phyloP scores from a whole-genome alignment of 2,329 filamentous ascomycete genomes.

The Capronia coronata region DNA sequence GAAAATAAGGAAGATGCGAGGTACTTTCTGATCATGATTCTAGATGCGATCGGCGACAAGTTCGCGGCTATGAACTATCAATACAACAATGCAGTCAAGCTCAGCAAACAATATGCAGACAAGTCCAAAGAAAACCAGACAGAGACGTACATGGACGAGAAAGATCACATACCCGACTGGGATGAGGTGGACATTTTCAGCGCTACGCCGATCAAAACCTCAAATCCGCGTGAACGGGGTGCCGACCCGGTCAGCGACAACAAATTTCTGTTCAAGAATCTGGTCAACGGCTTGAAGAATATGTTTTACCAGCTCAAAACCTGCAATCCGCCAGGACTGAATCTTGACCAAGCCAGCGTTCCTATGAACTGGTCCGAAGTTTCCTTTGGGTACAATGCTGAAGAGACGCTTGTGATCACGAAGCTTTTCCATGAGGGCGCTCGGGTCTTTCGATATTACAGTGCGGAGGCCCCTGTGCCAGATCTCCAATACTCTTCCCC shows the following conservation, averaged over 20 bases:
- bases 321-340: slow-evolving; percentile 66
- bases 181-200: slow-evolving; percentile 97
- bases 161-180: slow-evolving; percentile 78
- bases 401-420: slow-evolving; percentile 92
- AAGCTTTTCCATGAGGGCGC: slow-evolving; percentile 96
- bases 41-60: slow-evolving; percentile 97
- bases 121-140: slow-evolving; percentile 56
- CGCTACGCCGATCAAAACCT: slow-evolving; percentile 91
- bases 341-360: slow-evolving; percentile 69
- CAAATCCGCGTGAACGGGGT: slow-evolving; percentile 80
- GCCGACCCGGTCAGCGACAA: slow-evolving; percentile 91
- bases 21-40: slow-evolving; percentile 92
- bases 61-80: slow-evolving; percentile 97
- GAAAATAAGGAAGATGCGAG: slow-evolving; percentile 89
- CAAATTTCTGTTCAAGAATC: slow-evolving; percentile 94
- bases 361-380: slow-evolving; percentile 92
- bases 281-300: slow-evolving; percentile 92
- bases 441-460: slow-evolving; percentile 94
- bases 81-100: slow-evolving; percentile 88
- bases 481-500: slow-evolving; percentile 73
- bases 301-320: slow-evolving; percentile 91
- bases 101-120: slow-evolving; percentile 69
- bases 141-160: slow-evolving; percentile 80
- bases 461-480: slow-evolving; percentile 68
- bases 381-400: slow-evolving; percentile 90